Conservation (phyloP, 2,329 filamentous ascomycete genomes). For the Amesomyces nigricolor region DNA sequence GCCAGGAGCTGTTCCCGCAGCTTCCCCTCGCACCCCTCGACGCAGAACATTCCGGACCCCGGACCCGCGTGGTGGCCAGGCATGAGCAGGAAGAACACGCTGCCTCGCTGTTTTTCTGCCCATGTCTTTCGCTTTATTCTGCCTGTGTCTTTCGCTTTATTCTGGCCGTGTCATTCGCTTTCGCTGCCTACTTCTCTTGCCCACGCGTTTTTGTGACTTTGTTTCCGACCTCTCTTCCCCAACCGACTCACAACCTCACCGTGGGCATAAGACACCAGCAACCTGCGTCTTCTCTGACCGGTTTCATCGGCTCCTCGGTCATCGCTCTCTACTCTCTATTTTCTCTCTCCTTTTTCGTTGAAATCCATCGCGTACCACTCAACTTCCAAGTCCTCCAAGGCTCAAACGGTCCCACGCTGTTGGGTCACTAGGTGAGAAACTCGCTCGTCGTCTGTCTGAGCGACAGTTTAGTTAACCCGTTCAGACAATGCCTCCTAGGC, state of each 20-base stretch:
- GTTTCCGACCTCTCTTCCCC: neutral
- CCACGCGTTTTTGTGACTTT: neutral
- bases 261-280: neutral
- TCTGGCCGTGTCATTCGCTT: constrained; percentile 3
- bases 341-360: neutral
- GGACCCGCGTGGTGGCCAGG: constrained; percentile 3
- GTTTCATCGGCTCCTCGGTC: neutral
- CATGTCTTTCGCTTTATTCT: neutral
- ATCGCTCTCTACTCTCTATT: neutral
- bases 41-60: neutral
- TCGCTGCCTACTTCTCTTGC: neutral
- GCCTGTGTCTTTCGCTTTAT: neutral
- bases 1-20: neutral
- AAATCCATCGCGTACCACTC: neutral
- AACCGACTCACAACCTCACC: neutral
- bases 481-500: neutral
- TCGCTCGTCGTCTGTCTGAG: neutral
- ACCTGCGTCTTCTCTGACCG: neutral
- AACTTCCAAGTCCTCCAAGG: neutral
- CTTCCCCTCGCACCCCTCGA: neutral
- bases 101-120: neutral
- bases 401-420: neutral
- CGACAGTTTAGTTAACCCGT: neutral
- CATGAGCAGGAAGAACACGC: neutral
- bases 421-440: neutral